Percentiles rank a stretch among this genome's conserved stretches.
Evolutionary conservation across 2,329 filamentous ascomycete species (phyloP).

Genomic region (Zymoseptoria passerinii): DNA sequence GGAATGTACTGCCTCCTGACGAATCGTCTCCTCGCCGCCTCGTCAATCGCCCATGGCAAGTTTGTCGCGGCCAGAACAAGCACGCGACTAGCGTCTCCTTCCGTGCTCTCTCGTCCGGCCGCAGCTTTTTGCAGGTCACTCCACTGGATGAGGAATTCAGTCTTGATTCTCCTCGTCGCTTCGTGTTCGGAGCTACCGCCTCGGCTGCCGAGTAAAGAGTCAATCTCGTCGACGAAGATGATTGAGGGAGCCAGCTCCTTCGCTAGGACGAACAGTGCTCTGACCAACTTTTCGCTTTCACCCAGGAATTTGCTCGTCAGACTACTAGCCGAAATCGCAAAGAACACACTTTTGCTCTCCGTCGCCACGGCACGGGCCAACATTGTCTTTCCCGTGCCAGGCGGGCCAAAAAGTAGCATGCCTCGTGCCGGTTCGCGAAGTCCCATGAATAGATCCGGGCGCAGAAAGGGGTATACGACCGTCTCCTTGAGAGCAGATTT

Average conservation of each 20-base stretch:
- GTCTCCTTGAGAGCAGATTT: constrained; percentile 91
- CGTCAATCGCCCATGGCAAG: constrained; percentile 94
- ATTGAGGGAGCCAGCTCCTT: constrained; percentile 86
- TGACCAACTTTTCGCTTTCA: constrained; percentile 92
- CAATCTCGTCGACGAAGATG: constrained; percentile 98
- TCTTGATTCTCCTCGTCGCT: constrained; percentile 88
- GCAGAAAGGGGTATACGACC: constrained; percentile 92
- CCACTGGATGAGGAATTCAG: constrained; percentile 97
- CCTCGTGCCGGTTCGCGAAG: constrained; percentile 86
- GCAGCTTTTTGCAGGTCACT: constrained; percentile 87
- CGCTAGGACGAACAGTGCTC: constrained; percentile 82
- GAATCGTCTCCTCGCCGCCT: constrained; percentile 83
- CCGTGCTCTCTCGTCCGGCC: constrained; percentile 65
- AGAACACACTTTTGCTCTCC: constrained; percentile 90
- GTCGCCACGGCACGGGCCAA: constrained; percentile 88
- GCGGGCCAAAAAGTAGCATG: constrained; percentile 93
- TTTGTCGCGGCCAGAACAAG: constrained; percentile 94
- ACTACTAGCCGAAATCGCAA: constrained; percentile 91
- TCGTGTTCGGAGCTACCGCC: constrained; percentile 83
- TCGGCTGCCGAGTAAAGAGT: constrained; percentile 78
- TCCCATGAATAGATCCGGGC: constrained; percentile 92
- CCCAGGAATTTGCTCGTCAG: constrained; percentile 93
- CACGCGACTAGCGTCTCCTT: constrained; percentile 76
- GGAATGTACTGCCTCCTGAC: constrained; percentile 94
- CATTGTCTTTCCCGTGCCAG: constrained; percentile 99